phyloP scores from a whole-genome alignment of 768 basidiomycete genomes.

The Pleurotus tuoliensis region DNA sequence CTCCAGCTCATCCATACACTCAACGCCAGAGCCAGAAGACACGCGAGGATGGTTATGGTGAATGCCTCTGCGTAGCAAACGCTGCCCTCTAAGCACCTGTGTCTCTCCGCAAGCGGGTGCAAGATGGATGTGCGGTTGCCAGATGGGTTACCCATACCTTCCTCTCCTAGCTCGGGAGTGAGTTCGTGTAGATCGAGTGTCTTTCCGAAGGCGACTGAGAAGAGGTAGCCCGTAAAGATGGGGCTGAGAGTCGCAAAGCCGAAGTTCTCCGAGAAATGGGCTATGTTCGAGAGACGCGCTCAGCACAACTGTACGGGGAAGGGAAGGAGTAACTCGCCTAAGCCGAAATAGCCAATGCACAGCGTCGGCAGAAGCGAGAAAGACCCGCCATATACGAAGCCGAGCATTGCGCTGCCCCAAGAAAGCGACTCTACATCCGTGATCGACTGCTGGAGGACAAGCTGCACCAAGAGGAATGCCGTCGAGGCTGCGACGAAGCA shows the following conservation, averaged over 20 bases:
- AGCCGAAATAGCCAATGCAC: slow-evolving; percentile 84
- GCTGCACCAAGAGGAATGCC: slow-evolving; percentile 71
- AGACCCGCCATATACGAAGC: slow-evolving; percentile 65
- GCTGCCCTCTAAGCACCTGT: slow-evolving; percentile 55
- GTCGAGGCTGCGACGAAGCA: slow-evolving; percentile 61
- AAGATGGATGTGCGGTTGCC: background rate
- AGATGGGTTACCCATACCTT: too few relatives aligned
- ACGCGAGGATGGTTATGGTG: slow-evolving; percentile 46
- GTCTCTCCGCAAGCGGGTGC: slow-evolving; percentile 13
- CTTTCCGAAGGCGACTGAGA: slow-evolving; percentile 77
- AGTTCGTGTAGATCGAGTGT: slow-evolving; percentile 71
- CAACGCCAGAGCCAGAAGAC: slow-evolving; percentile 39
- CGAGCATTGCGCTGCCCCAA: slow-evolving; percentile 54
- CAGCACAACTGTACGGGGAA: background rate
- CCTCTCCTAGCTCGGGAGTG: background rate
- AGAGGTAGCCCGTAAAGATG: slow-evolving; percentile 74
- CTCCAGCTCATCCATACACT: slow-evolving; percentile 50
- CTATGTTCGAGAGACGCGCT: slow-evolving; percentile 24
- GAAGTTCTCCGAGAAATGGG: slow-evolving; percentile 83
- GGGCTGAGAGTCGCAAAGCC: slow-evolving; percentile 75
- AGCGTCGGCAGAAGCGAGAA: slow-evolving; percentile 78
- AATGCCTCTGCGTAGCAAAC: slow-evolving; percentile 59
- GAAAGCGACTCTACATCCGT: slow-evolving; percentile 65
- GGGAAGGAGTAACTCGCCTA: slow-evolving; percentile 47
- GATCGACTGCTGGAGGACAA: slow-evolving; percentile 45